Percentiles rank a stretch among this genome's conserved stretches.
Evolutionary conservation across 2,329 filamentous ascomycete species (phyloP).

Genomic region (Lasiodiplodia hormozganensis): DNA sequence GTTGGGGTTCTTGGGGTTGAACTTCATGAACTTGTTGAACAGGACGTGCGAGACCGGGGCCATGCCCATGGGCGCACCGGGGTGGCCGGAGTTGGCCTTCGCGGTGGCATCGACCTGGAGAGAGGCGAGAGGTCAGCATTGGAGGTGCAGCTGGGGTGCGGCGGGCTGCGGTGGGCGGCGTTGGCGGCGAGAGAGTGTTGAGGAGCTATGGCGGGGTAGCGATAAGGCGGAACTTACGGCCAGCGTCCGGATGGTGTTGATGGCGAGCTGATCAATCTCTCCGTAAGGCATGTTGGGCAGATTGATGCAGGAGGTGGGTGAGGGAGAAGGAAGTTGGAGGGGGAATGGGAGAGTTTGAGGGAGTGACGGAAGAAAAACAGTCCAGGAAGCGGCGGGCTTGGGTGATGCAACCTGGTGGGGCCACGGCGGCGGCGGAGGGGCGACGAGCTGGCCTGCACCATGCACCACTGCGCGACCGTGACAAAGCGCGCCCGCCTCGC

Average conservation of each 20-base stretch:
- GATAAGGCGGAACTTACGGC: slow-evolving; percentile 71
- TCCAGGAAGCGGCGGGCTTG: slow-evolving; percentile 25
- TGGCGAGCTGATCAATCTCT: slow-evolving; percentile 85
- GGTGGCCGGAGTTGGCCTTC: slow-evolving; percentile 96
- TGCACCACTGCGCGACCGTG: slow-evolving; percentile 19
- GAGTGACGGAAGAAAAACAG: slow-evolving; percentile 30
- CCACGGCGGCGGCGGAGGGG: slow-evolving; percentile 19
- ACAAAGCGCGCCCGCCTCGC: slow-evolving; percentile 18
- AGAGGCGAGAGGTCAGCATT: slow-evolving; percentile 41
- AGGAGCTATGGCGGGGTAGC: slow-evolving; percentile 31
- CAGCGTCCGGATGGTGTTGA: slow-evolving; percentile 97
- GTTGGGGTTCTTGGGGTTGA: slow-evolving; percentile 98
- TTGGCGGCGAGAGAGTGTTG: slow-evolving; percentile 34
- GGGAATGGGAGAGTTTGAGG: slow-evolving; percentile 21
- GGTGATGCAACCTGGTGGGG: slow-evolving; percentile 28
- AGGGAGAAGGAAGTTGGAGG: slow-evolving; percentile 30
- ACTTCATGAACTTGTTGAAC: slow-evolving; percentile 99
- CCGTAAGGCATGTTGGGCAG: slow-evolving; percentile 79
- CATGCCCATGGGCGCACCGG: slow-evolving; percentile 97
- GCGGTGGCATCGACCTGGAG: slow-evolving; percentile 93
- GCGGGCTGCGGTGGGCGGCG: slow-evolving; percentile 15
- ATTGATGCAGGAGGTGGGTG: slow-evolving; percentile 27
- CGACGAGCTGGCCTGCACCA: slow-evolving; percentile 10
- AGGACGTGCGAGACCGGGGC: slow-evolving; percentile 95
- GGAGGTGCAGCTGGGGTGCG: slow-evolving; percentile 32